Evolutionary conservation across 2,329 filamentous ascomycete genomes (phyloP).

Genomic region (Claviceps fusiformis): DNA sequence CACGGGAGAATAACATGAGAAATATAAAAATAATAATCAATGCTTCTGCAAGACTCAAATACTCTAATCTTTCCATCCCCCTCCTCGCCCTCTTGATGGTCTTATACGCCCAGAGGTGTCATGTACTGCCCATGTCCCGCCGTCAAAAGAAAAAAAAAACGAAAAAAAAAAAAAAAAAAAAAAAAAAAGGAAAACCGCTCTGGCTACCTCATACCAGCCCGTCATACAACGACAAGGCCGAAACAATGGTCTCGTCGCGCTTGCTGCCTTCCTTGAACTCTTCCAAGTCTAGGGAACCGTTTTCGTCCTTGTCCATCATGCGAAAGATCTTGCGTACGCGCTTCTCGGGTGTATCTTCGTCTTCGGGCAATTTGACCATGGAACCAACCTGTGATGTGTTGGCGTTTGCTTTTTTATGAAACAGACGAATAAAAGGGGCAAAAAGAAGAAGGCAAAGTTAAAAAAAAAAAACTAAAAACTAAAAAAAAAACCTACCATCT

Average conservation of each 20-base stretch:
- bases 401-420: too few species aligned
- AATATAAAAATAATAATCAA: neutral
- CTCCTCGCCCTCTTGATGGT: neutral
- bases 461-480: too few species aligned
- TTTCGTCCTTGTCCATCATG: slow-evolving; percentile 99
- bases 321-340: slow-evolving; percentile 95
- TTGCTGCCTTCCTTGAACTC: slow-evolving; percentile 99
- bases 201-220: slow-evolving; percentile 56
- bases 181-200: neutral
- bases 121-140: neutral
- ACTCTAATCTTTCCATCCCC: neutral
- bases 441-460: too few species aligned
- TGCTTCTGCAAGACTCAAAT: neutral
- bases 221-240: slow-evolving; percentile 89
- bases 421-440: too few species aligned
- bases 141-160: too few species aligned
- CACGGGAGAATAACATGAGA: neutral
- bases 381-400: slow-evolving; percentile 61
- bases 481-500: slow-evolving; percentile 58
- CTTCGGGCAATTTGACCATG: slow-evolving; percentile 97
- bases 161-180: too few species aligned
- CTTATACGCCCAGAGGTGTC: neutral
- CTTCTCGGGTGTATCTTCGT: slow-evolving; percentile 98
- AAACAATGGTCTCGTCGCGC: slow-evolving; percentile 97
- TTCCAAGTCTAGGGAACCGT: slow-evolving; percentile 88